Base-by-base conservation (phyloP, 768 basidiomycete genomes). In the Crepidotus variabilis region DNA sequence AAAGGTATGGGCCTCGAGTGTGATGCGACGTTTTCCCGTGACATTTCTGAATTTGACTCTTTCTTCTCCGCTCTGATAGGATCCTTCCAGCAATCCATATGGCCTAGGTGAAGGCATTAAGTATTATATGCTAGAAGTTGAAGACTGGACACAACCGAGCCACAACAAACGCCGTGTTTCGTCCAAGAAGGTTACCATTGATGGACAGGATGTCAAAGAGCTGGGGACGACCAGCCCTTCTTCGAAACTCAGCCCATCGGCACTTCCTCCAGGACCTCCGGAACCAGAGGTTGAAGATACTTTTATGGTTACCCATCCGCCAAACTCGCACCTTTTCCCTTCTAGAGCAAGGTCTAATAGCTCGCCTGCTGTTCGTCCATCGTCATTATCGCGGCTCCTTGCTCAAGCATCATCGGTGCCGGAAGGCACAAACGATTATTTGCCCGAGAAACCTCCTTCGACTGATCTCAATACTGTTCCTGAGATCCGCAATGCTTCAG, bases 71-170 rank as follows among this genome's bases (percentile, higher is more conserved):
- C 28, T 54, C 51, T 43, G 18, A 24, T 57, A 94, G 92, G 88
- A 92, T 65, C 84, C 90, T 32, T 78, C 73, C 16, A 92, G 86
- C 52, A 95, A 95, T 70, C 93, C 93, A n/a, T 95, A 92, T 69
- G 86, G 87, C 0, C 80, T 96, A 7, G 86, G 88, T 1, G 87
- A 92, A 60, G 93, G 94, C 24, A 86, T 92, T 57, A 95, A 95
- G 72, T 95, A 91, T 62, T 94, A 92, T 69, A 88, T 93, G 85
- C 82, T 95, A 18, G 90, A 94, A 71, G 93, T 94, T 20, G 93
- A 96, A 67, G 90, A 92, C 63, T 96, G 93, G 92, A 92, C 89
- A 1, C 88, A 92, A 63, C 84, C 87, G 1, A 80, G 77, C 49
- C 80, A 81, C 35, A 82, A 82, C 56, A 88, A 87, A 68, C 82